A percentile compares a stretch with the other conserved stretches of the same genome.
Conservation (phyloP, 768 basidiomycete genomes). For the Lenzites betulinus region DNA sequence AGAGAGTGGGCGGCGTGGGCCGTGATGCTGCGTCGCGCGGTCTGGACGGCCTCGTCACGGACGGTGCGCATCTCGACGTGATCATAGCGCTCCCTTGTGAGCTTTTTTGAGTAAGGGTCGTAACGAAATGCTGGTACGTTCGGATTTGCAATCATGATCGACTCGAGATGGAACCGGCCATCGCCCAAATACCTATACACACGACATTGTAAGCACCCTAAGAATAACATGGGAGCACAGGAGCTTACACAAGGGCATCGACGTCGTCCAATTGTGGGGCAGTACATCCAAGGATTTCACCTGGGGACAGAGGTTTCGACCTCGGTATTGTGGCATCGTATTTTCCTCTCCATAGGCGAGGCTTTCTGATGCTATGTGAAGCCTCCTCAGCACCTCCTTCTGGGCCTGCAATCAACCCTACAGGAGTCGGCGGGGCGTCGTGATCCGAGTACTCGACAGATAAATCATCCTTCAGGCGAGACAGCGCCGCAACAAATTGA, state of each 20-base stretch:
- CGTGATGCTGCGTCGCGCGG: slow-evolving; percentile 67
- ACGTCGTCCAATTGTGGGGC: slow-evolving; percentile 79
- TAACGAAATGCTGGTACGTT: slow-evolving; percentile 93
- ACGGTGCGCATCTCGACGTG: slow-evolving; percentile 83
- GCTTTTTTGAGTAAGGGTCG: slow-evolving; percentile 97
- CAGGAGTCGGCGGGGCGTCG: slow-evolving; percentile 6
- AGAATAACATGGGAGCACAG: background rate
- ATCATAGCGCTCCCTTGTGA: slow-evolving; percentile 90
- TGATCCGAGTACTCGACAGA: slow-evolving; percentile 40
- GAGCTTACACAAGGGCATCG: slow-evolving; percentile 86
- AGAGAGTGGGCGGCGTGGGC: slow-evolving; percentile 7
- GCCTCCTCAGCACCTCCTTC: slow-evolving; percentile 1
- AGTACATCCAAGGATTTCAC: slow-evolving; percentile 96
- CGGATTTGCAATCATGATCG: slow-evolving; percentile 99
- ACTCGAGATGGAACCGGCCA: slow-evolving; percentile 96
- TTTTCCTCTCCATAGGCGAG: slow-evolving; percentile 54
- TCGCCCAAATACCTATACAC: slow-evolving; percentile 87
- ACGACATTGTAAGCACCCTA: slow-evolving; percentile 9
- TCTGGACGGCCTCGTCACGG: slow-evolving; percentile 73
- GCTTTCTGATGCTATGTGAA: slow-evolving; percentile 13
- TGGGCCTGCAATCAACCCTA: slow-evolving; percentile 21
- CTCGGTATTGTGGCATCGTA: slow-evolving; percentile 81
- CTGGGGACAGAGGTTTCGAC: slow-evolving; percentile 91
- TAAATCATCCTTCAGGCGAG: slow-evolving; percentile 82
- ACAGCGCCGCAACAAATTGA: slow-evolving; percentile 93